Conservation (phyloP, 768 basidiomycete genomes). For the Tylopilus rubrobrunneus region DNA sequence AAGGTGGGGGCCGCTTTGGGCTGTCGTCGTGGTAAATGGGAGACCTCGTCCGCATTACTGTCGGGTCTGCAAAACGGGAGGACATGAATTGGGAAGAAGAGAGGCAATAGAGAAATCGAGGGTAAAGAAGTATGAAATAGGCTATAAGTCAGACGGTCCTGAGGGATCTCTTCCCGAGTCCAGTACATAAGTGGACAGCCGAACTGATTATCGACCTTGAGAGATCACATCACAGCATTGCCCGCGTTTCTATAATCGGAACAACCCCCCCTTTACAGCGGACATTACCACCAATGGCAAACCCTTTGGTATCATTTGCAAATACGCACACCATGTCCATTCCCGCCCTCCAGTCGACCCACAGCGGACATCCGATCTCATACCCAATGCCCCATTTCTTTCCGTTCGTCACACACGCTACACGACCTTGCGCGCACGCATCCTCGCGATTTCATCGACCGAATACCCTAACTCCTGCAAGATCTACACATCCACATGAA, state of each 20-base stretch:
- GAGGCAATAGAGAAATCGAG: constrained; percentile 3
- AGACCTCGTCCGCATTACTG: constrained; percentile 29
- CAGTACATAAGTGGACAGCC: constrained; percentile 30
- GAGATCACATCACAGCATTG: constrained; percentile 24
- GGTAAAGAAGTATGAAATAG: constrained; percentile 22
- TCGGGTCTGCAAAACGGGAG: constrained; percentile 26
- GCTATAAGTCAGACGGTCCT: constrained; percentile 24
- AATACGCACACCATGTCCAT: constrained; percentile 20
- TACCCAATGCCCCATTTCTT: constrained; percentile 19
- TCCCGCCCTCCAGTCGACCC: constrained; percentile 20
- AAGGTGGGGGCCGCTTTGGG: constrained; percentile 30
- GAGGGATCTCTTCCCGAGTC: constrained; percentile 20
- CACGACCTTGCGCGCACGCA: constrained; percentile 43
- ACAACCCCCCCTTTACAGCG: constrained; percentile 2
- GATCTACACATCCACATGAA: constrained; percentile 28
- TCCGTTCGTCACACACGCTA: constrained; percentile 22
- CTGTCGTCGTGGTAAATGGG: constrained; percentile 27
- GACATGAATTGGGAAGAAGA: constrained; percentile 18
- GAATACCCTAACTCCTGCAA: constrained; percentile 42
- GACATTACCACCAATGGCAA: constrained; percentile 18
- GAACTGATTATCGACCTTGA: constrained; percentile 29
- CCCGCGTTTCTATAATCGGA: constrained; percentile 21
- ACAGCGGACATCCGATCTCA: constrained; percentile 26
- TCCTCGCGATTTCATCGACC: constrained; percentile 35
- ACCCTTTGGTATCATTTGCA: constrained; percentile 25